Evolutionary conservation across 257 asterid species (phyloP).

Genomic region (Fraxinus anomala): DNA sequence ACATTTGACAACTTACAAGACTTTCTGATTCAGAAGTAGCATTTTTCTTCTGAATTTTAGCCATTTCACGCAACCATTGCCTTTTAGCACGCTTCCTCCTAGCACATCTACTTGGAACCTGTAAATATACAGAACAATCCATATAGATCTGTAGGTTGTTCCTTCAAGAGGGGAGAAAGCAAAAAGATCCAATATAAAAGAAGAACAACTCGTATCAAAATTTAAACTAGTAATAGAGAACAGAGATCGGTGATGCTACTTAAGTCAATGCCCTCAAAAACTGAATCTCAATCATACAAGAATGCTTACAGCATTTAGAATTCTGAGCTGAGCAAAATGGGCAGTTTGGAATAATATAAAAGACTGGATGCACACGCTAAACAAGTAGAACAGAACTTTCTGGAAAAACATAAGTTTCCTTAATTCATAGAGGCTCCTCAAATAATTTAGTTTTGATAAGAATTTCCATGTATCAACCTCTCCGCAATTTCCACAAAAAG

Average conservation of each 20-base stretch:
- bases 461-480: neutral
- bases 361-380: slow-evolving; percentile 5
- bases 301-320: slow-evolving; percentile 7
- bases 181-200: slow-evolving; percentile 9
- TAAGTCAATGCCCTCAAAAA: neutral
- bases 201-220: slow-evolving; percentile 2
- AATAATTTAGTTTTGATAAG: slow-evolving; percentile 6
- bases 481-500: slow-evolving; percentile 3
- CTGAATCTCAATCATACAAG: slow-evolving; percentile 11
- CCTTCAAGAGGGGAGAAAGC: slow-evolving; percentile 12
- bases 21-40: slow-evolving; percentile 59
- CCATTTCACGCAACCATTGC: slow-evolving; percentile 74
- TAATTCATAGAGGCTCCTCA: slow-evolving; percentile 7
- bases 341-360: slow-evolving; percentile 3
- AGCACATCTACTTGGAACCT: slow-evolving; percentile 88
- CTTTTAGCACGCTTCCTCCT: slow-evolving; percentile 65
- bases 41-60: slow-evolving; percentile 66
- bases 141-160: slow-evolving; percentile 16
- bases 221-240: slow-evolving; percentile 10
- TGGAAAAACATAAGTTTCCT: slow-evolving; percentile 5
- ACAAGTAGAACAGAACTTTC: slow-evolving; percentile 1
- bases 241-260: slow-evolving; percentile 5
- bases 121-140: slow-evolving; percentile 25
- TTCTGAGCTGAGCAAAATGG: neutral
- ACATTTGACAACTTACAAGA: slow-evolving; percentile 51